Percentiles rank a stretch among this genome's conserved stretches.
Conservation (phyloP, 2,329 filamentous ascomycete genomes). For the Monosporascus sp. region DNA sequence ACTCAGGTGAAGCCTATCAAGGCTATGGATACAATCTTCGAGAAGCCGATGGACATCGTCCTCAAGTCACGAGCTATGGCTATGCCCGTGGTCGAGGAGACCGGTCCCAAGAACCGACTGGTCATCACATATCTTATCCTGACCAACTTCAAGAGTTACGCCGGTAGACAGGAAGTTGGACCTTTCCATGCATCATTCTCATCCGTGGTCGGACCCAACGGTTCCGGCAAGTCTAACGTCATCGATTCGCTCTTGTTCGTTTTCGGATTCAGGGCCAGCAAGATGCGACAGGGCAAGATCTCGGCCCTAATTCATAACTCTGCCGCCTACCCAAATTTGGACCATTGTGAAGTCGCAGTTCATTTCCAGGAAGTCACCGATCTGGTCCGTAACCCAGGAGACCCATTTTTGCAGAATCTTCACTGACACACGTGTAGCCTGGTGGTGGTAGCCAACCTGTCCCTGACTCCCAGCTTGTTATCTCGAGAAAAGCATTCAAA, state of each 20-base stretch:
- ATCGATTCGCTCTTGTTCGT: constrained; percentile 97
- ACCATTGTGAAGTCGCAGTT: constrained; percentile 92
- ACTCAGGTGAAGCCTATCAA: constrained; percentile 65
- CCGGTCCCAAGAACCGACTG: constrained; percentile 75
- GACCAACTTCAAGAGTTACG: constrained; percentile 99
- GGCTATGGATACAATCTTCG: constrained; percentile 70
- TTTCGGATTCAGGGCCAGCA: constrained; percentile 98
- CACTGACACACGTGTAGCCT: constrained; percentile 43
- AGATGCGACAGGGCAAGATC: constrained; percentile 98
- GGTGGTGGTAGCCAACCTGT: constrained; percentile 71
- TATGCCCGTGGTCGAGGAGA: constrained; percentile 65
- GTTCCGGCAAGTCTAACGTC: constrained; percentile 97
- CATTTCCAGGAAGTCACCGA: constrained; percentile 96
- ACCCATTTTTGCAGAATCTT: not conserved
- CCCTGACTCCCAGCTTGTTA: constrained; percentile 76
- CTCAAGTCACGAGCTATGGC: constrained; percentile 75
- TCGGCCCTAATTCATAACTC: constrained; percentile 98
- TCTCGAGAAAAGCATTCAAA: constrained; percentile 91
- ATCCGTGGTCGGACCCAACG: constrained; percentile 95
- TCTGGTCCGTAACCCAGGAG: constrained; percentile 42
- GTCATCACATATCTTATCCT: constrained; percentile 90
- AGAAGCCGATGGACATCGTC: constrained; percentile 91
- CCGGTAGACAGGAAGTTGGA: constrained; percentile 88
- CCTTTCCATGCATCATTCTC: constrained; percentile 97
- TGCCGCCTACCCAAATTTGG: constrained; percentile 75